Conservation (phyloP, 768 basidiomycete species). For the Russula olivacea region DNA sequence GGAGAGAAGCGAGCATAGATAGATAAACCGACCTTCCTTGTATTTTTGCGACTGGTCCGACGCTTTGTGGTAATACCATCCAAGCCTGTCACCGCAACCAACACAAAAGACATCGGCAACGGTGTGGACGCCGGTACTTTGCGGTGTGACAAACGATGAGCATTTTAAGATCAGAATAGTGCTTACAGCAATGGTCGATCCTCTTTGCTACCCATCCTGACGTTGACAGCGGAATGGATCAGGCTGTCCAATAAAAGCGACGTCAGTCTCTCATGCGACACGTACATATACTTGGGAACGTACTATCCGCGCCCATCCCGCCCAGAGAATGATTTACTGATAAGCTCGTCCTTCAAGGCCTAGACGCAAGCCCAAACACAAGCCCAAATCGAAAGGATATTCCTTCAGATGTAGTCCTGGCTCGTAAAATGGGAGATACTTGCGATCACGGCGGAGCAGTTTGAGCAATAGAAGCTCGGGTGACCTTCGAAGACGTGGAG, state of each 20-base stretch:
- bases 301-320: slow-evolving; percentile 78
- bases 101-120: slow-evolving; percentile 78
- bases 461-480: slow-evolving; percentile 62
- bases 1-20: background rate
- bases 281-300: slow-evolving; percentile 31
- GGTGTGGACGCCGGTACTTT: slow-evolving; percentile 72
- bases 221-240: slow-evolving; percentile 71
- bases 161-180: background rate
- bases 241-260: slow-evolving; percentile 39
- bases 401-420: slow-evolving; percentile 2
- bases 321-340: slow-evolving; percentile 81
- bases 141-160: slow-evolving; percentile 7
- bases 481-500: slow-evolving; percentile 57
- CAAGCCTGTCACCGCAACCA: slow-evolving; percentile 71
- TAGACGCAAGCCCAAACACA: slow-evolving; percentile 27
- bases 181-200: slow-evolving; percentile 66
- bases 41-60: slow-evolving; percentile 74
- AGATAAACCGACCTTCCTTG: slow-evolving; percentile 60
- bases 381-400: background rate
- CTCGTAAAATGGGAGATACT: slow-evolving; percentile 28
- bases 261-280: background rate
- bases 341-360: slow-evolving; percentile 78
- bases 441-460: slow-evolving; percentile 67
- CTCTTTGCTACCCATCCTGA: slow-evolving; percentile 67
- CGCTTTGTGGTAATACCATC: slow-evolving; percentile 82